Evolutionary conservation across 495 filamentous ascomycete genomes (phyloP).

Genomic region (Cercophora scortea): DNA sequence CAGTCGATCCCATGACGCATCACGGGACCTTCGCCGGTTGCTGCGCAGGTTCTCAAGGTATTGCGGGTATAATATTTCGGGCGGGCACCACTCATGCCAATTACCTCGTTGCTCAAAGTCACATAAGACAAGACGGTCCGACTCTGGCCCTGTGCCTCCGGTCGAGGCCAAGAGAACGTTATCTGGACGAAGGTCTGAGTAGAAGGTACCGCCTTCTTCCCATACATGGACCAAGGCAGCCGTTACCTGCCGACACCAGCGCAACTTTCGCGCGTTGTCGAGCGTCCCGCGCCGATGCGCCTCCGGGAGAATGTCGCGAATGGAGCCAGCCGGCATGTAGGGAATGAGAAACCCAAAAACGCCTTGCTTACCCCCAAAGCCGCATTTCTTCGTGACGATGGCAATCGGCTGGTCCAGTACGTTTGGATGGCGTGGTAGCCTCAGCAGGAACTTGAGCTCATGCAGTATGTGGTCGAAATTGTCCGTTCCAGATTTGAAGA

Average conservation of each 20-base stretch:
- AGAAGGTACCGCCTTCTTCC: neutral
- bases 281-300: neutral
- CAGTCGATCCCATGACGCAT: neutral
- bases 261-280: neutral
- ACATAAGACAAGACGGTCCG: neutral
- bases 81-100: conserved; percentile 3
- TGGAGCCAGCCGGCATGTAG: neutral
- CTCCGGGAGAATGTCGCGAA: neutral
- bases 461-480: neutral
- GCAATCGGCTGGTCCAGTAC: neutral
- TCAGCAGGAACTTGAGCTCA: conserved; percentile 3
- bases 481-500: conserved; percentile 3
- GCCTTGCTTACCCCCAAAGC: neutral
- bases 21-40: neutral
- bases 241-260: neutral
- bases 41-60: neutral
- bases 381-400: conserved; percentile 1
- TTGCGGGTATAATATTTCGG: conserved; percentile 1
- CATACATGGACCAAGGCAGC: neutral
- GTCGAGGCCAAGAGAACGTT: neutral
- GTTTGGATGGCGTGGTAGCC: neutral
- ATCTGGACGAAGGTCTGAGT: conserved; percentile 1
- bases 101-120: conserved; percentile 2
- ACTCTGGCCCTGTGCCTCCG: neutral
- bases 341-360: conserved; percentile 1